Percentiles rank a stretch among this genome's conserved stretches.
Evolutionary conservation across 2,329 filamentous ascomycete species (phyloP).

Genomic region (Scedosporium dehoogii): DNA sequence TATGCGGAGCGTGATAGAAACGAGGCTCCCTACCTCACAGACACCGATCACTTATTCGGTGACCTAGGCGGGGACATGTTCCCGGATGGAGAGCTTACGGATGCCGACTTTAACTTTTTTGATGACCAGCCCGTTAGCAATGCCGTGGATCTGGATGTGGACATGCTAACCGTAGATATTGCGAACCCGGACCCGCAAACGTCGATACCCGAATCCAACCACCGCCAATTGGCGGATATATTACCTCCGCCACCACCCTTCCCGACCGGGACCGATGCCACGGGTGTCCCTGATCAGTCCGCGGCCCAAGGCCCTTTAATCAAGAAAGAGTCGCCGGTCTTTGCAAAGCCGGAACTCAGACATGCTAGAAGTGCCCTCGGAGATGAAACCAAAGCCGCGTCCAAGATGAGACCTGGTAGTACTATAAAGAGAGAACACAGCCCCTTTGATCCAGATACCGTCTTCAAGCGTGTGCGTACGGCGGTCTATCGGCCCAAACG

Average conservation of each 20-base stretch:
- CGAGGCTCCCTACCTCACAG: conserved; percentile 31
- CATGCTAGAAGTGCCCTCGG: conserved; percentile 45
- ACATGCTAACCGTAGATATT: conserved; percentile 12
- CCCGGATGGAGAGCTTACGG: conserved; percentile 64
- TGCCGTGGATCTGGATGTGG: conserved; percentile 25
- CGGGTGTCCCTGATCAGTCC: not conserved
- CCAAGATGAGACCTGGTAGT: conserved; percentile 11
- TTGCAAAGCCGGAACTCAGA: conserved; percentile 49
- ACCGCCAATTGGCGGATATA: conserved; percentile 6
- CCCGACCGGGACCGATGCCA: conserved; percentile 8
- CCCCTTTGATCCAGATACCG: conserved; percentile 47
- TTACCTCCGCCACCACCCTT: conserved; percentile 6
- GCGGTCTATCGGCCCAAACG: conserved; percentile 24
- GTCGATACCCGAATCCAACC: conserved; percentile 10
- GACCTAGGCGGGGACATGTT: conserved; percentile 63
- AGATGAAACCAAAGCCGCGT: conserved; percentile 26
- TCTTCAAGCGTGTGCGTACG: conserved; percentile 47
- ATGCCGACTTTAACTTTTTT: conserved; percentile 78
- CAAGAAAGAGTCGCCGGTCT: conserved; percentile 22
- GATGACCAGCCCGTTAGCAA: conserved; percentile 47
- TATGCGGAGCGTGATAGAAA: conserved; percentile 9
- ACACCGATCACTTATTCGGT: conserved; percentile 53
- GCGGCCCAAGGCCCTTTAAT: not conserved
- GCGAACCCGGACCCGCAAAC: not conserved
- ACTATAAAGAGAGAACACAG: conserved; percentile 40